These are phyloP conservation scores for Mycena amicta DNA, from an alignment of 768 basidiomycete species.

Conservation along the genomic window DNA sequence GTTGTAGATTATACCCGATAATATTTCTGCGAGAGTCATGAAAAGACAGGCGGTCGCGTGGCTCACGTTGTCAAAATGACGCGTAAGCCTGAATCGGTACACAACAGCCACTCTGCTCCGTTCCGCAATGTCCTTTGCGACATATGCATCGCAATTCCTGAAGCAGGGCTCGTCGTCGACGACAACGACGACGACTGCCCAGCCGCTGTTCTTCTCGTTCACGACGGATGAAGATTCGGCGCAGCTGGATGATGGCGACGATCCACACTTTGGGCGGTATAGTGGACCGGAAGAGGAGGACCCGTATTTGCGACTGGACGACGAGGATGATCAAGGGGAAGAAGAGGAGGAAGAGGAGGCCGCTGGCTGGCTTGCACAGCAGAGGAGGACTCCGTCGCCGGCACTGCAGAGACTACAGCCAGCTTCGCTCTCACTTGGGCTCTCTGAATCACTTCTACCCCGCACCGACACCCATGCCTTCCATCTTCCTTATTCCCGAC, in stretches of 20 bases:
- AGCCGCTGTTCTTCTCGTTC: conserved; percentile 89
- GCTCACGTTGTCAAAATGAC: not conserved
- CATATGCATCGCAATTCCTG: conserved; percentile 82
- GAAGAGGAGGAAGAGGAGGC: conserved; percentile 36
- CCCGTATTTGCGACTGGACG: conserved; percentile 77
- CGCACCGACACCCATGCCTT: conserved; percentile 51
- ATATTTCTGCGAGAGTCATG: no score
- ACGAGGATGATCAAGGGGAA: conserved; percentile 54
- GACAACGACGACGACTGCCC: conserved; percentile 51
- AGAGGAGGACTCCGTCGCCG: conserved; percentile 62
- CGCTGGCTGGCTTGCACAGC: conserved; percentile 73
- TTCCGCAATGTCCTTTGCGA: conserved; percentile 69
- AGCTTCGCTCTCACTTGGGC: conserved; percentile 67
- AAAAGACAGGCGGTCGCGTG: not conserved
- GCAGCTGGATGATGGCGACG: conserved; percentile 73
- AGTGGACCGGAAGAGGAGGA: conserved; percentile 55
- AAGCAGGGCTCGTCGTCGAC: conserved; percentile 64
- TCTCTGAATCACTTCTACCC: conserved; percentile 68
- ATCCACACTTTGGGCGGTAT: conserved; percentile 67
- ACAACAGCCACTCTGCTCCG: not conserved
- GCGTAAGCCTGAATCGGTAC: not conserved
- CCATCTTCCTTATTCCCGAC: conserved; percentile 64
- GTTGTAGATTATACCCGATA: not conserved
- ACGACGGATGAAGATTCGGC: conserved; percentile 72
- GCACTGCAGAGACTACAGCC: conserved; percentile 47